Conservation (phyloP, 1,139 yeast genomes). For the Hansenula sp. region DNA sequence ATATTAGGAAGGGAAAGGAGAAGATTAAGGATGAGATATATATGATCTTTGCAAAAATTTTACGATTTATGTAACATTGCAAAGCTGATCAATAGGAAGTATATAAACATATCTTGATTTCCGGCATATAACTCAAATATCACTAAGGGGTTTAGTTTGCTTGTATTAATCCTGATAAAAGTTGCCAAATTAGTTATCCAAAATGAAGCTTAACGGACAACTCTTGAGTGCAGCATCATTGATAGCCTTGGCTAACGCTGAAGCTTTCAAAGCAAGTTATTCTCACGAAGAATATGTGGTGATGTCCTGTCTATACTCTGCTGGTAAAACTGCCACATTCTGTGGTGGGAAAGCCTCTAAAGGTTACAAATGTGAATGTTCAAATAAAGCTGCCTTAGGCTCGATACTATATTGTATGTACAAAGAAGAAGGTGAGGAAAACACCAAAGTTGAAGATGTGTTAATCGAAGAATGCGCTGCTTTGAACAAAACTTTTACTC, state of each 20-base stretch:
- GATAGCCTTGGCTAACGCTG: neutral
- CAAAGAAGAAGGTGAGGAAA: conserved; percentile 6
- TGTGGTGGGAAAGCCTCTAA: conserved; percentile 9
- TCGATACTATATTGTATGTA: conserved; percentile 18
- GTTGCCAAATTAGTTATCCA: neutral
- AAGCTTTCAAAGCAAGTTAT: neutral
- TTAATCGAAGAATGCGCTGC: conserved; percentile 12
- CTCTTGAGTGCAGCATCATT: neutral
- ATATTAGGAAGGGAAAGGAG: too few species aligned
- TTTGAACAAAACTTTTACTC: conserved; percentile 20
- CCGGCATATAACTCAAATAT: too few species aligned
- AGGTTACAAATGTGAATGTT: conserved; percentile 10
- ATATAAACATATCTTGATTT: too few species aligned
- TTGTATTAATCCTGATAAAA: too few species aligned
- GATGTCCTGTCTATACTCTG: conserved; percentile 16
- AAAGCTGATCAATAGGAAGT: too few species aligned
- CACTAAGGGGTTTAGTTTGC: too few species aligned
- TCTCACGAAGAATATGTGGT: conserved; percentile 11
- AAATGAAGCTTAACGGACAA: neutral
- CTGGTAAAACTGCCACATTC: conserved; percentile 13
- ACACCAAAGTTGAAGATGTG: conserved; percentile 3
- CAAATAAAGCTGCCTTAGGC: conserved; percentile 14
- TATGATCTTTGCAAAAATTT: too few species aligned
- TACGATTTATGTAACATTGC: too few species aligned
- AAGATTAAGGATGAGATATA: too few species aligned